phyloP scores from a whole-genome alignment of 192 early-diverging fungal genomes.

The Podila epicladia region DNA sequence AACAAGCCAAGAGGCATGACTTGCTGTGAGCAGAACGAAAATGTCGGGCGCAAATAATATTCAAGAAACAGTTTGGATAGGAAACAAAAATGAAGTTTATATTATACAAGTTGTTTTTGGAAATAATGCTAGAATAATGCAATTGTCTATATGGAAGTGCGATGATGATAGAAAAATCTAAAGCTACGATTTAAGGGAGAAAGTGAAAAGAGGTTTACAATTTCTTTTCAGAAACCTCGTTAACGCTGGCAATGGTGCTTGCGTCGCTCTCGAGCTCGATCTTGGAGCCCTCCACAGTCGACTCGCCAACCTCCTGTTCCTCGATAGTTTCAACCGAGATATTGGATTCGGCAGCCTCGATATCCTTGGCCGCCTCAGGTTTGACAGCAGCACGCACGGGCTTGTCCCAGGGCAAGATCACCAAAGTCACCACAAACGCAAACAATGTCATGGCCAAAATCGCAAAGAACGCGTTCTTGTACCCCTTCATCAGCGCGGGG shows the following conservation, averaged over 20 bases:
- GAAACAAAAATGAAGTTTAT: no score
- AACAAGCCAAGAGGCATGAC: no score
- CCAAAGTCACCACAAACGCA: constrained; percentile 9
- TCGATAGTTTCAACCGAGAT: neutral
- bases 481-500: constrained; percentile 29
- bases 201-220: neutral
- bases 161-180: no score
- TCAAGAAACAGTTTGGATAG: no score
- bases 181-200: neutral
- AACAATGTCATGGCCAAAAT: constrained; percentile 36
- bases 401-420: constrained; percentile 30
- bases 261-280: neutral
- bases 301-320: neutral
- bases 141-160: no score
- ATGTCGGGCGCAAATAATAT: no score
- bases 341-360: neutral
- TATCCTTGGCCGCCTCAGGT: neutral
- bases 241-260: neutral
- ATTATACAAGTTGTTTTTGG: no score
- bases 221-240: neutral
- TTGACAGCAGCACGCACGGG: neutral
- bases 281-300: neutral
- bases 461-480: constrained; percentile 35
- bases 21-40: no score
- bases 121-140: no score